A percentile compares a stretch with the other conserved stretches of the same genome.
These are phyloP conservation scores for Hypoxylon crocopeplum DNA, from an alignment of 495 filamentous ascomycete species.

Conservation along the genomic window DNA sequence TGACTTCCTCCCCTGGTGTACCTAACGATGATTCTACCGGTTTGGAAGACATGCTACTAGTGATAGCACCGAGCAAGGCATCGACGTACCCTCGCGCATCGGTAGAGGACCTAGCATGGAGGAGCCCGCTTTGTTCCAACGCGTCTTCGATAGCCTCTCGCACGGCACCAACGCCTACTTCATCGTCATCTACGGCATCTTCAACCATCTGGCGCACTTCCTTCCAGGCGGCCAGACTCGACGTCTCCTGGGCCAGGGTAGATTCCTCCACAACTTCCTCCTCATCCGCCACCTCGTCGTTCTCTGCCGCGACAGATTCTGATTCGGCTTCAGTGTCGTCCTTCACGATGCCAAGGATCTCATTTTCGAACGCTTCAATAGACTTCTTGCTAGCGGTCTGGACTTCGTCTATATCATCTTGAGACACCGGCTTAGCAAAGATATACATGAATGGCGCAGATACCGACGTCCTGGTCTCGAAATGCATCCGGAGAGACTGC, in stretches of 20 bases:
- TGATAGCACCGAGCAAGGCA: conserved; percentile 49
- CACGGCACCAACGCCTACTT: conserved; percentile 50
- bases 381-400: conserved; percentile 68
- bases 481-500: conserved; percentile 80
- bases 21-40: conserved; percentile 19
- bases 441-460: conserved; percentile 78
- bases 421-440: conserved; percentile 82
- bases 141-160: conserved; percentile 54
- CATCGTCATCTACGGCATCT: conserved; percentile 61
- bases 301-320: conserved; percentile 15
- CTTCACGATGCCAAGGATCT: conserved; percentile 59
- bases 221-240: conserved; percentile 53
- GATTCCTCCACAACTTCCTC: conserved; percentile 39
- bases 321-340: conserved; percentile 36
- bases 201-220: conserved; percentile 60
- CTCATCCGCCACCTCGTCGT: conserved; percentile 24
- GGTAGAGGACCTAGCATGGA: conserved; percentile 41
- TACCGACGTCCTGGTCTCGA: conserved; percentile 73
- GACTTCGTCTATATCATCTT: conserved; percentile 72
- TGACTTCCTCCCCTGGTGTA: conserved; percentile 21
- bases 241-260: conserved; percentile 27
- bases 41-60: conserved; percentile 25
- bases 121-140: conserved; percentile 50
- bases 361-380: conserved; percentile 71
- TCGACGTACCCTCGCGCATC: conserved; percentile 49